These are phyloP conservation scores for Tetrahymena elliotti DNA, from an alignment of 73 alveolate species.

Conservation along the genomic window DNA sequence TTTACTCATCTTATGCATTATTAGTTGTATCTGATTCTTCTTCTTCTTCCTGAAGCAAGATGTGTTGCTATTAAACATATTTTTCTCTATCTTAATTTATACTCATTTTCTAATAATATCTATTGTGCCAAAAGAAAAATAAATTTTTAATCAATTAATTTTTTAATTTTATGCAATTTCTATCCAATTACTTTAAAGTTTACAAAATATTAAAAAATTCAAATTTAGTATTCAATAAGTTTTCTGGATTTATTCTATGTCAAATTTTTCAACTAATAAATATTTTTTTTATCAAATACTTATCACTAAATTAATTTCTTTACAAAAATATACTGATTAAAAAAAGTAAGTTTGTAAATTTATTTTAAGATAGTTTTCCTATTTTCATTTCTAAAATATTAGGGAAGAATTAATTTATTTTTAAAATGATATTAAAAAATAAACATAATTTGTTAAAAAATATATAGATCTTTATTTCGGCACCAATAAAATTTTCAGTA, in stretches of 20 bases:
- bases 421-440: no score
- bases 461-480: no score
- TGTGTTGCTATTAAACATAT: not conserved
- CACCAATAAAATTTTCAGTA: no score
- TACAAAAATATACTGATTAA: not conserved
- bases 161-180: not conserved
- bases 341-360: not conserved
- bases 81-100: not conserved
- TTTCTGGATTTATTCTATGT: not conserved
- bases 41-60: not conserved
- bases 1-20: not conserved
- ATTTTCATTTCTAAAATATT: no score
- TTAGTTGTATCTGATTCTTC: not conserved
- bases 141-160: not conserved
- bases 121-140: not conserved
- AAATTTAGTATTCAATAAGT: no score
- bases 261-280: not conserved
- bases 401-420: no score
- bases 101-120: not conserved
- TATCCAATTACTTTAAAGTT: not conserved
- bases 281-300: no score
- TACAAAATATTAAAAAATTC: not conserved
- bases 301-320: no score
- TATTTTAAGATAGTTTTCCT: no score
- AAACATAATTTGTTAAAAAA: no score